Evolutionary conservation across 805 yeast species (phyloP).

Genomic region (Candida parachauliodes): DNA sequence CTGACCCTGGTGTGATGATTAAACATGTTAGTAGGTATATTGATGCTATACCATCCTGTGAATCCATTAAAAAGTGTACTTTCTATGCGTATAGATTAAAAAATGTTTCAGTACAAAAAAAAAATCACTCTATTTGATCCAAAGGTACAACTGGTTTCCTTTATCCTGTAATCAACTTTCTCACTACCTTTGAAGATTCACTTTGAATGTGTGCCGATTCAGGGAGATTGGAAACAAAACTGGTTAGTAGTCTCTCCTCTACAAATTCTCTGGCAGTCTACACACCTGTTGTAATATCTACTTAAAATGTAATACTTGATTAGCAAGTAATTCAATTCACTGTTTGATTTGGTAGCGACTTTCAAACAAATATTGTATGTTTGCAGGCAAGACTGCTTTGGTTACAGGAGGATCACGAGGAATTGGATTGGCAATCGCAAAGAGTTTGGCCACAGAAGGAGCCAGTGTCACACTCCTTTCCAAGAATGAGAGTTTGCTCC

Average conservation of each 20-base stretch:
- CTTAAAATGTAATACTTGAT: no score
- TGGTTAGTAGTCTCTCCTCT: no score
- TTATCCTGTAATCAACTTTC: no score
- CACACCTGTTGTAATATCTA: no score
- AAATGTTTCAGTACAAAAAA: no score
- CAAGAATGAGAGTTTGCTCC: slow-evolving; percentile 33
- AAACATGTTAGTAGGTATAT: background rate
- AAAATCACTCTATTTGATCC: no score
- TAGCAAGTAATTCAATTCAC: background rate
- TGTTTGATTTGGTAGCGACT: background rate
- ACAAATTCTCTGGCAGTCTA: no score
- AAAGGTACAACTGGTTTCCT: no score
- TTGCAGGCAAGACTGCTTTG: slow-evolving; percentile 24
- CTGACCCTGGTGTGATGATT: background rate
- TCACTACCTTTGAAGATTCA: no score
- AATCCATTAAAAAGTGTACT: background rate
- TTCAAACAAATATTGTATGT: slow-evolving; percentile 3
- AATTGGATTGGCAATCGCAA: slow-evolving; percentile 29
- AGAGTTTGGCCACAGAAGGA: slow-evolving; percentile 26
- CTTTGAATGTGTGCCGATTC: no score
- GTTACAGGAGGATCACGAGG: slow-evolving; percentile 42
- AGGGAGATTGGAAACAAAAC: no score
- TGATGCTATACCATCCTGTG: background rate
- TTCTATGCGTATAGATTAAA: no score
- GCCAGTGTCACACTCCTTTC: slow-evolving; percentile 31